phyloP scores from a whole-genome alignment of 169 alveolate genomes.

The Plasmodium yoelii region DNA sequence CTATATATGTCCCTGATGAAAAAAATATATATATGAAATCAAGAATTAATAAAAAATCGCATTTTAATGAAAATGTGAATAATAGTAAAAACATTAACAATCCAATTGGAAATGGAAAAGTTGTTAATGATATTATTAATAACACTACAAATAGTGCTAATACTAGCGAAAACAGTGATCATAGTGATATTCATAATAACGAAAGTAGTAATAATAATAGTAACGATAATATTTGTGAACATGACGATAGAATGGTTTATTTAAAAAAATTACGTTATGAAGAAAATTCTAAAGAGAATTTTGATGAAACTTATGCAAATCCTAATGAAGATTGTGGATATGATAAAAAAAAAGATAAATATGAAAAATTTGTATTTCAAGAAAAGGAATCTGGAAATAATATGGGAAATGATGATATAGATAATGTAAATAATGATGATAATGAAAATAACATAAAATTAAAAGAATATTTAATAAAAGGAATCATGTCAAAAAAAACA shows the following conservation, averaged over 20 bases:
- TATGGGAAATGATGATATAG: slow-evolving; percentile 1
- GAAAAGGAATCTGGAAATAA: slow-evolving; percentile 25
- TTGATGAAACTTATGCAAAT: slow-evolving; percentile 7
- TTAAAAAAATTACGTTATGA: slow-evolving; percentile 3
- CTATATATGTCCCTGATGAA: no score
- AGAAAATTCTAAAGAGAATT: slow-evolving; percentile 28
- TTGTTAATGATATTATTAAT: not conserved
- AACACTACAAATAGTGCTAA: not conserved
- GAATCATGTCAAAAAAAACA: slow-evolving; percentile 11
- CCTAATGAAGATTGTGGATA: slow-evolving; percentile 1
- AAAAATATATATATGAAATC: no score
- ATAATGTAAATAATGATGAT: not conserved
- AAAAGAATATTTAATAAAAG: slow-evolving; percentile 35
- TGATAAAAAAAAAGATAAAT: slow-evolving; percentile 28
- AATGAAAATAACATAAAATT: slow-evolving; percentile 18
- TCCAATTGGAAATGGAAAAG: not conserved
- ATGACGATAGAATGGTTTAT: not conserved
- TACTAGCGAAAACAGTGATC: not conserved
- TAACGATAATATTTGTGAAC: not conserved
- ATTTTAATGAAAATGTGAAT: no score
- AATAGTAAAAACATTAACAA: no score
- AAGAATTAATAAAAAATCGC: no score
- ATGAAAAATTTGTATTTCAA: slow-evolving; percentile 2
- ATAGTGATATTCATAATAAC: not conserved
- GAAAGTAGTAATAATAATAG: not conserved